A percentile compares a stretch with the other conserved stretches of the same genome.
phyloP scores from a whole-genome alignment of 352 stramenopile genomes.

The Phytophthora vignae region DNA sequence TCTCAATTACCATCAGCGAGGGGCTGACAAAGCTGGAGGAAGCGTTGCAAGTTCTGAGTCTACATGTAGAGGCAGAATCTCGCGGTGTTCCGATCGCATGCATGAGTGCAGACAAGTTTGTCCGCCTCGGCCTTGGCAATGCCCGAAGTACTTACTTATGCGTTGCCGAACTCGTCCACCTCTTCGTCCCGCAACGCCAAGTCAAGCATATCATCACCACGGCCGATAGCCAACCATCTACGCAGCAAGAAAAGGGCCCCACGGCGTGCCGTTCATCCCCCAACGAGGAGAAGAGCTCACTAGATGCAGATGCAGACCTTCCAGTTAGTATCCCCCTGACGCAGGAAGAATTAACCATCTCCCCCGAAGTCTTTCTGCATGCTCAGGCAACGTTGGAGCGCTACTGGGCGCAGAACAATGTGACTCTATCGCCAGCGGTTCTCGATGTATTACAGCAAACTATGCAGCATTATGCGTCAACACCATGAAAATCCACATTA shows the following conservation, averaged over 20 bases:
- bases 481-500: not conserved
- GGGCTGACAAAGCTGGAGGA: conserved; percentile 7
- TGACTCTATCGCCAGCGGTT: conserved; percentile 12
- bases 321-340: not conserved
- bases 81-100: not conserved
- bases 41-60: conserved; percentile 7
- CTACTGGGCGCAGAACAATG: conserved; percentile 26
- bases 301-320: not conserved
- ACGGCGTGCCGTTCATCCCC: not conserved
- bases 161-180: conserved; percentile 28
- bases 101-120: conserved; percentile 11
- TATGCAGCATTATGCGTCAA: conserved; percentile 8
- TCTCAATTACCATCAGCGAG: conserved; percentile 4
- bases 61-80: conserved; percentile 4
- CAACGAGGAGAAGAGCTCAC: not conserved
- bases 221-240: not conserved
- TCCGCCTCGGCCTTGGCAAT: not conserved
- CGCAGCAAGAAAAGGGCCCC: not conserved
- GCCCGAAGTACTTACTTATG: conserved; percentile 1
- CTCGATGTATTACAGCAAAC: conserved; percentile 25
- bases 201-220: not conserved
- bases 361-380: conserved; percentile 10
- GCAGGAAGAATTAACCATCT: not conserved
- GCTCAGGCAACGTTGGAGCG: conserved; percentile 26
- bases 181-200: not conserved